Evolutionary conservation across 352 stramenopile genomes (phyloP).

Genomic region (Pythium apleroticum): DNA sequence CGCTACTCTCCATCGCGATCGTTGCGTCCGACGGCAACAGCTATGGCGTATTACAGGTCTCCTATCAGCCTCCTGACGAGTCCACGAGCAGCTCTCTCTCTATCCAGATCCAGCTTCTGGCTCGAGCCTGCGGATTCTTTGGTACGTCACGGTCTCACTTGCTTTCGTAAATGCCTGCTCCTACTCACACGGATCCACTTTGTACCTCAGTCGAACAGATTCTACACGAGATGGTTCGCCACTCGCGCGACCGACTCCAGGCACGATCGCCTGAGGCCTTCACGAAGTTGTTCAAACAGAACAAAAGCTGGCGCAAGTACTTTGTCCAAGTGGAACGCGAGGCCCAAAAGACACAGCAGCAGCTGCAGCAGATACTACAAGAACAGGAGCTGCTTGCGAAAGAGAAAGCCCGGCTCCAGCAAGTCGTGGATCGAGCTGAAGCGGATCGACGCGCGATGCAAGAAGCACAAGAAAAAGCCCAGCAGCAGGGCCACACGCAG

Average conservation of each 20-base stretch:
- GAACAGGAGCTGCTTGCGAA: constrained; percentile 40
- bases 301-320: constrained; percentile 73
- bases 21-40: constrained; percentile 44
- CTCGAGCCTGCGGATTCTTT: constrained; percentile 46
- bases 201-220: constrained; percentile 59
- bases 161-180: not conserved
- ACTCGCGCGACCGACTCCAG: constrained; percentile 48
- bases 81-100: not conserved
- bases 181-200: not conserved
- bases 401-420: constrained; percentile 28
- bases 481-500: not conserved
- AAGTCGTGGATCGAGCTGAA: constrained; percentile 23
- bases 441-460: constrained; percentile 29
- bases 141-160: constrained; percentile 22
- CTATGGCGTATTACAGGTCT: constrained; percentile 59
- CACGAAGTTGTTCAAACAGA: constrained; percentile 70
- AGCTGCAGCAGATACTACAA: constrained; percentile 32
- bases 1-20: constrained; percentile 45
- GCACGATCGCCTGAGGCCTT: constrained; percentile 50
- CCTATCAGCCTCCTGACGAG: constrained; percentile 17
- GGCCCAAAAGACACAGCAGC: constrained; percentile 30
- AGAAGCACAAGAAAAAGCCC: constrained; percentile 15
- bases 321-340: constrained; percentile 58
- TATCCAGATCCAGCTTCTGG: constrained; percentile 27
- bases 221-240: constrained; percentile 57